Evolutionary conservation across 768 basidiomycete species (phyloP), one percentile per base, ranked within the genome.

Genomic region (Rubroboletus satanas): DNA sequence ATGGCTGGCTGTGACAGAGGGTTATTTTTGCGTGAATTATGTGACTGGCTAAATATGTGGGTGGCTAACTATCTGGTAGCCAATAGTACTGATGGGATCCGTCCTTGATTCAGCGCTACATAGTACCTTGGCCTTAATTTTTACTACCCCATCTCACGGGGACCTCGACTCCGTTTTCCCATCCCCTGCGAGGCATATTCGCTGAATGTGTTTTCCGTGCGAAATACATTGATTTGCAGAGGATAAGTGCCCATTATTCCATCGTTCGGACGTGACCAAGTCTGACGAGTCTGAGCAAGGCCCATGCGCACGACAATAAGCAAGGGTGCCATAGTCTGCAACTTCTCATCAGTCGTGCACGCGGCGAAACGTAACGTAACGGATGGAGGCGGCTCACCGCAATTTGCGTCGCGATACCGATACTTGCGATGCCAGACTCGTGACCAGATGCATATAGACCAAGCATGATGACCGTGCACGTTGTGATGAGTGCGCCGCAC

Each of bases 401-500:
- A 33, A 62, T 49, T 38, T 64, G 64, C 9, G 60, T 45, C 15
- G 64, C 63, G n/a, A 62, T 49, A 8, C 59, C 55, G 6, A 59
- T 41, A 11, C 57, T 63, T 18, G 50, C 48, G 36, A 64, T 49
- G 4, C 60, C 60, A 7, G 54, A 37, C 5, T 56, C 39, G 32
- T 62, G 50, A 17, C 51, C 56, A 36, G 57, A 49, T 26, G 52
- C 41, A 32, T 39, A 65, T 2, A 65, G 43, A 21, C 28, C 29
- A 33, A 64, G 59, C 63, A 64, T 56, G 39, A 64, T 31, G 15
- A 51, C 17, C 15, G 64, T 59, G 32, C 59, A 59, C 10, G 45
- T 49, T 5, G 64, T 65, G 51, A 64, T 64, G 21, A 65, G 53
- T 1, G 55, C 61, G 7, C 64, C 64, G 6, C 57, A 62, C 39